Conservation (phyloP, 1,139 yeast species). For the Geotrichum siamense region DNA sequence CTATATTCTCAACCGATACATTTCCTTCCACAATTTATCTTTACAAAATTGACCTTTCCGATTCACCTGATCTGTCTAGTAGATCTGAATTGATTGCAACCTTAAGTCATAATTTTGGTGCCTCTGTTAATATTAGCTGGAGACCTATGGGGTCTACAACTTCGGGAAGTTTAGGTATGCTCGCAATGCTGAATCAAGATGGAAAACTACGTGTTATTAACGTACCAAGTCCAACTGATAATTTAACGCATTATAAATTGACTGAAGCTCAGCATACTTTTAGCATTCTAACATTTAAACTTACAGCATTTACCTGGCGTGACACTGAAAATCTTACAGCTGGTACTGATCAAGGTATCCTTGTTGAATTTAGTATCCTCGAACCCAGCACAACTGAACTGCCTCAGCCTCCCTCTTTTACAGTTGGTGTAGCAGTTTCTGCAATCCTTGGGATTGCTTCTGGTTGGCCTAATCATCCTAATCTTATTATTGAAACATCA, state of each 20-base stretch:
- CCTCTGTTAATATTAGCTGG: slow-evolving; percentile 50
- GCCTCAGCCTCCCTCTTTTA: slow-evolving; percentile 44
- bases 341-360: slow-evolving; percentile 59
- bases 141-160: slow-evolving; percentile 35
- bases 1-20: slow-evolving; percentile 21
- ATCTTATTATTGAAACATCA: slow-evolving; percentile 43
- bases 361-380: slow-evolving; percentile 53
- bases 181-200: slow-evolving; percentile 55
- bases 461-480: slow-evolving; percentile 35
- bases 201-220: slow-evolving; percentile 54
- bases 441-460: slow-evolving; percentile 42
- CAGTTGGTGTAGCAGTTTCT: slow-evolving; percentile 44
- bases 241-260: slow-evolving; percentile 18
- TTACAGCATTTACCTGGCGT: slow-evolving; percentile 52
- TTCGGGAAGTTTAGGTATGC: slow-evolving; percentile 34
- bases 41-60: slow-evolving; percentile 18
- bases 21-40: slow-evolving; percentile 25
- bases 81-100: slow-evolving; percentile 30
- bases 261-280: slow-evolving; percentile 24
- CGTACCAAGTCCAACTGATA: slow-evolving; percentile 15
- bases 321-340: slow-evolving; percentile 46
- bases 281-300: slow-evolving; percentile 24
- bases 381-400: slow-evolving; percentile 11
- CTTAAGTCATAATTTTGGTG: slow-evolving; percentile 47
- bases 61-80: not conserved